Base-by-base conservation (phyloP, 2,329 filamentous ascomycete species). In the Fusarium tricinctum region DNA sequence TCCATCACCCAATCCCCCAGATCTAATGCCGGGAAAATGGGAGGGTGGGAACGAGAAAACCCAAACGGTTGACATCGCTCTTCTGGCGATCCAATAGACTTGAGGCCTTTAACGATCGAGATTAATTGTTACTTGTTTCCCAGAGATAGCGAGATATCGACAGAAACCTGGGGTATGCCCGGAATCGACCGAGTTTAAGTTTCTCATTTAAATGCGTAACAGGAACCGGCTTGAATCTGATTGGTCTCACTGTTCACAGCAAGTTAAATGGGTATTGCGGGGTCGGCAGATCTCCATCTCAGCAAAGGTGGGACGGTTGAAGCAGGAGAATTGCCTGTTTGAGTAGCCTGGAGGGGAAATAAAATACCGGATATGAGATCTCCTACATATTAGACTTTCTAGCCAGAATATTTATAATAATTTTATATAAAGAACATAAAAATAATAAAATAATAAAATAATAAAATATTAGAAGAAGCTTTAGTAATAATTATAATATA, bases 121-220 rank as follows among this genome's bases (percentile, higher is more conserved):
- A 70, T 66, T 67, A 66, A 57, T 64, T 65, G 35, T 45, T 46
- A 48, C 49, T 66, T 71, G 33, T 40, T 46, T 28, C 33, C 52
- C 43, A 64, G 39, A 63, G 58, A 68, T 63, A 73, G 66, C 61
- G 57, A 59, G 72, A 71, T 73, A 74, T 73, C 63, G 59, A 65
- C 52, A 23, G 48, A 69, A 74, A 74, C 54, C 72, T 72, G 72
- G 72, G 72, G 72, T 71, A 74, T 59, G 42, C 23, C 17, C 28
- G 58, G 47, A 58, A 58, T 33, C 33, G 26, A 32, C 42, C 42
- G 40, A 60, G 59, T 74, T 74, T 59, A 53, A 35, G 67, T 74
- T 73, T 55, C 68, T 74, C 71, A 74, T 74, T 68, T 63, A 59
- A 56, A 61, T 47, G 39, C 55, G 72, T 74, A 64, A 74, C 58